Evolutionary conservation across 805 yeast species (phyloP).

Genomic region (Kodamaea kakaduensis): DNA sequence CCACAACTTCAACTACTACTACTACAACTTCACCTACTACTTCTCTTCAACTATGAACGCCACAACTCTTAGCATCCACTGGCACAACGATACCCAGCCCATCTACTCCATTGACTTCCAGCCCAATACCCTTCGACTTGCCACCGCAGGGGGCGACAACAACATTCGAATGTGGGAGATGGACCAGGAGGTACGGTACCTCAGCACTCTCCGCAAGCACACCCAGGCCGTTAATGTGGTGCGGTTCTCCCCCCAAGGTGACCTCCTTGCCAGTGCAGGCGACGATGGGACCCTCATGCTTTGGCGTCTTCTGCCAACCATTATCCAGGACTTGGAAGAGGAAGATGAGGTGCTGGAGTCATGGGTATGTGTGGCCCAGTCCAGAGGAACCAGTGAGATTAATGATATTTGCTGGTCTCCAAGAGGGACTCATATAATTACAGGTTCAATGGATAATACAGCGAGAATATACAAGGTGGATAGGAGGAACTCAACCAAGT

Average conservation of each 20-base stretch:
- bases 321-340: slow-evolving; percentile 59
- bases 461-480: slow-evolving; percentile 54
- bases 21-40: no score
- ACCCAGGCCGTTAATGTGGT: slow-evolving; percentile 94
- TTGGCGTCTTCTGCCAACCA: slow-evolving; percentile 62
- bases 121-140: slow-evolving; percentile 49
- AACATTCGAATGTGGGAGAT: slow-evolving; percentile 63
- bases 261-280: slow-evolving; percentile 80
- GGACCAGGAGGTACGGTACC: slow-evolving; percentile 52
- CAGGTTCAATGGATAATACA: slow-evolving; percentile 89
- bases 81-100: slow-evolving; percentile 76
- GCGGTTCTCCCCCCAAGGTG: slow-evolving; percentile 70
- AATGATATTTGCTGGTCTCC: slow-evolving; percentile 96
- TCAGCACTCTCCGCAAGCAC: slow-evolving; percentile 80
- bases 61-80: slow-evolving; percentile 54
- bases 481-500: no score
- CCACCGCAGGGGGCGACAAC: slow-evolving; percentile 94
- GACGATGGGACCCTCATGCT: slow-evolving; percentile 88
- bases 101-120: slow-evolving; percentile 68
- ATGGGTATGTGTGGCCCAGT: slow-evolving; percentile 64
- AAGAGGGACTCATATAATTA: slow-evolving; percentile 65
- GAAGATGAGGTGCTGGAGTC: slow-evolving; percentile 47
- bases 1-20: no score
- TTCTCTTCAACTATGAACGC: slow-evolving; percentile 25
- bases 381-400: slow-evolving; percentile 68